Percentiles rank a stretch among this genome's conserved stretches.
These are phyloP conservation scores for Tephrocybe sp. DNA, from an alignment of 768 basidiomycete species.

Conservation along the genomic window DNA sequence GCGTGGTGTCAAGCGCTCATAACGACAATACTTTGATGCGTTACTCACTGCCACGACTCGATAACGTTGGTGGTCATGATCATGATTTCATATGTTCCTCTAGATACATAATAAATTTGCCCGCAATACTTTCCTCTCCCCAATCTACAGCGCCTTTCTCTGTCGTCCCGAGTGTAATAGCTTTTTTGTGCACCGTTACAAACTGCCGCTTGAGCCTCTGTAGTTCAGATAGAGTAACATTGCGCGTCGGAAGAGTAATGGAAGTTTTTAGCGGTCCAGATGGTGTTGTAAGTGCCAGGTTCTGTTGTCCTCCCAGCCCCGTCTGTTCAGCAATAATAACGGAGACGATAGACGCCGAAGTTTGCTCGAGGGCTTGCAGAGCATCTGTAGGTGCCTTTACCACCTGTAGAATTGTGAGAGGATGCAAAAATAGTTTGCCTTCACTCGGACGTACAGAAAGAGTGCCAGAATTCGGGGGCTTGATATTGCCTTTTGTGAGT, in stretches of 20 bases:
- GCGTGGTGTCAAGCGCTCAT: conserved; percentile 26
- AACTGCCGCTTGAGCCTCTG: conserved; percentile 92
- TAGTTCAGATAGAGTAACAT: conserved; percentile 81
- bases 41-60: too few species aligned
- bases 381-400: conserved; percentile 87
- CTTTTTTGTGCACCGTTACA: conserved; percentile 86
- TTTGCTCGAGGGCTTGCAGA: conserved; percentile 81
- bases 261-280: conserved; percentile 41
- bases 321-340: conserved; percentile 67
- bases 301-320: conserved; percentile 52
- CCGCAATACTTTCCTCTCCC: conserved; percentile 68
- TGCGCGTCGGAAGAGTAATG: conserved; percentile 67
- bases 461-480: conserved; percentile 87
- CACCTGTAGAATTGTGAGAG: conserved; percentile 43
- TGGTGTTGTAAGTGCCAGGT: conserved; percentile 41
- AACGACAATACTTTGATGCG: not conserved
- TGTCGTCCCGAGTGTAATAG: conserved; percentile 78
- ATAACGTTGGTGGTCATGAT: conserved; percentile 10
- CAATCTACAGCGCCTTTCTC: conserved; percentile 79
- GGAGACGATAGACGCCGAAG: conserved; percentile 68
- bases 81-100: conserved; percentile 63
- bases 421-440: not conserved
- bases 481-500: conserved; percentile 75
- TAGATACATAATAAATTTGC: conserved; percentile 70
- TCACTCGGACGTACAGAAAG: conserved; percentile 50